These are phyloP conservation scores for Saksenaea vasiformis DNA, from an alignment of 371 early-diverging fungal genomes.

Conservation along the genomic window DNA sequence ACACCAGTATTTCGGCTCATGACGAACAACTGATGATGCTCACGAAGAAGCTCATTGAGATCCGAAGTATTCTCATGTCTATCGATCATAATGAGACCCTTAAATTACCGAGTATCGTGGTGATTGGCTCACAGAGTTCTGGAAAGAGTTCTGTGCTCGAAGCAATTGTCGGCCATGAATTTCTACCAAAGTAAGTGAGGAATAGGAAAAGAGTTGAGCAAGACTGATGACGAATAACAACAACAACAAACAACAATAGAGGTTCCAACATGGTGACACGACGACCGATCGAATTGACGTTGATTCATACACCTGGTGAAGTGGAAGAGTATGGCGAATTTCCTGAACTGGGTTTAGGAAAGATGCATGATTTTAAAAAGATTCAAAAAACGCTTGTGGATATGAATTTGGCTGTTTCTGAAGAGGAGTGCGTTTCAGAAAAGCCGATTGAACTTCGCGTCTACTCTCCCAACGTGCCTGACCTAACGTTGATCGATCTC, in stretches of 20 bases:
- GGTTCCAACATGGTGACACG: slow-evolving; percentile 99
- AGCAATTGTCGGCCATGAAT: slow-evolving; percentile 98
- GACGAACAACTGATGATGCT: slow-evolving; percentile 83
- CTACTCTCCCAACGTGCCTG: slow-evolving; percentile 94
- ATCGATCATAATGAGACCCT: slow-evolving; percentile 77
- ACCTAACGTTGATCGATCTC: slow-evolving; percentile 96
- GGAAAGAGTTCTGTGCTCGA: slow-evolving; percentile 99
- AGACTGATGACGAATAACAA: neutral
- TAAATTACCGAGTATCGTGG: slow-evolving; percentile 95
- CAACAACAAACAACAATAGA: slow-evolving; percentile 53
- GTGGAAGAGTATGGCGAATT: slow-evolving; percentile 94
- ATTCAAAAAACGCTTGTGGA: slow-evolving; percentile 90
- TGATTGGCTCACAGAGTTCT: slow-evolving; percentile 96
- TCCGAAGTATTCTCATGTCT: slow-evolving; percentile 88
- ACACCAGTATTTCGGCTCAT: slow-evolving; percentile 34
- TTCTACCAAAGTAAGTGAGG: slow-evolving; percentile 91
- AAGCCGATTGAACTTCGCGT: slow-evolving; percentile 94
- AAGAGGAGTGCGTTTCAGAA: slow-evolving; percentile 89
- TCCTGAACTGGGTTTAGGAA: slow-evolving; percentile 87
- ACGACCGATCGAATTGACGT: slow-evolving; percentile 97
- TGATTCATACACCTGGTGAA: slow-evolving; percentile 88
- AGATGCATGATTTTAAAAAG: slow-evolving; percentile 83
- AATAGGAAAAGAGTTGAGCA: neutral
- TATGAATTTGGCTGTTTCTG: slow-evolving; percentile 92
- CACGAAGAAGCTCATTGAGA: slow-evolving; percentile 92